Base-by-base conservation (phyloP, 2,329 filamentous ascomycete genomes). In the Paracoccidioides lutzii region DNA sequence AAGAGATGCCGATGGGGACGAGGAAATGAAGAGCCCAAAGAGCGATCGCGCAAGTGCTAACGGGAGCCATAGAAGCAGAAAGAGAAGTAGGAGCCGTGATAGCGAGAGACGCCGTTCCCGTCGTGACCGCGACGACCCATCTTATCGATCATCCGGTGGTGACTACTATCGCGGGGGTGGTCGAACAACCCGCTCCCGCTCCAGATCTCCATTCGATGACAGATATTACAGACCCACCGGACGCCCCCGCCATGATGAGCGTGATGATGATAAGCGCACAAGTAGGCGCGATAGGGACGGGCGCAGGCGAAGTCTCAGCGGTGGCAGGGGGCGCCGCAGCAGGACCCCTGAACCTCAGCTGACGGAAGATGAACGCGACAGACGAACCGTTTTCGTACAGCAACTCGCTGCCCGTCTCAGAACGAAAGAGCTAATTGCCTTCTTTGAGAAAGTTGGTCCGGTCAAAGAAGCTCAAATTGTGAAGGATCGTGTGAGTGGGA, bases 401-500 rank as follows among this genome's bases (percentile, higher is more conserved):
- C 93, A 98, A 74, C 85, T 98, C 68, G 93, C 93, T 63, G 90
- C 90, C 63, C 88, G 93, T 67, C 80, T 97, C 61, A 85, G 91
- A 64, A 95, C 88, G 55, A 90, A 89, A 67, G 90, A 97, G 71
- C 79, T 98, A 60, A 91, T 94, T 71, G 81, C 84, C 59, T 98
- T 98, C 71, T 98, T 98, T 67, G 89, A 95, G 71, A 90, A 91
- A 73, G 87, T 93, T 65, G 93, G 93, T 60, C 84, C 88, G 42
- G 93, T 98, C 55, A 94, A 93, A 65, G 93, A 97, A 71, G 93
- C 93, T 52, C 93, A 97, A 76, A 98, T 98, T 66, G 93, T 98
- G 54, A 97, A 97, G 74, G 93, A 98, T 66, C 83, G 93, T 60
- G 90, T 98, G 60, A 96, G 90, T 74, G 88, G 90, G 65, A 88